Percentiles rank a stretch among this genome's conserved stretches.
These are phyloP conservation scores for Lactifluus rugatus DNA, from an alignment of 768 basidiomycete genomes.

Conservation along the genomic window DNA sequence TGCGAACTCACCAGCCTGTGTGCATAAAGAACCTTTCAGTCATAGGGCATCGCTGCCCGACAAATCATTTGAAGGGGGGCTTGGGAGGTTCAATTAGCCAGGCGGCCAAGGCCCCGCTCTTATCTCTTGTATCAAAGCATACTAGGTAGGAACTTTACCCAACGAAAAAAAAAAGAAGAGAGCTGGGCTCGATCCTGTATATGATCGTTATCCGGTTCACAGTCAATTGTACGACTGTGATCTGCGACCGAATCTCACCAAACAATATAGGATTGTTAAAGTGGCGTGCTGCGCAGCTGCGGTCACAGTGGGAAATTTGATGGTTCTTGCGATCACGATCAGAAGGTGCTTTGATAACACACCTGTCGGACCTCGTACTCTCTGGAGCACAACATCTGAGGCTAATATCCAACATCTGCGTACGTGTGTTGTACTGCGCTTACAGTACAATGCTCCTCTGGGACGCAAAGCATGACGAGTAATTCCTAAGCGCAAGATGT, in stretches of 20 bases:
- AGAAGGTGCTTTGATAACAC: not conserved
- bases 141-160: not conserved
- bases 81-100: not conserved
- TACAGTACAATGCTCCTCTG: not conserved
- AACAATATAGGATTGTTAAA: not conserved
- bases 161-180: not conserved
- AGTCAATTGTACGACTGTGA: not conserved
- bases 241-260: not conserved
- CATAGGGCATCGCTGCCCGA: not conserved
- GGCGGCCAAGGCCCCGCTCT: not conserved
- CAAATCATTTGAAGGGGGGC: not conserved
- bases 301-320: not conserved
- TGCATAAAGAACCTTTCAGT: not conserved
- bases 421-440: not conserved
- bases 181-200: not conserved
- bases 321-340: not conserved
- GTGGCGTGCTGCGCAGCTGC: not conserved
- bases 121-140: not conserved
- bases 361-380: not conserved
- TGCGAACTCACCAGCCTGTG: not conserved
- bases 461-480: not conserved
- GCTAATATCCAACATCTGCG: not conserved
- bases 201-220: not conserved
- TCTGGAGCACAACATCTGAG: not conserved
- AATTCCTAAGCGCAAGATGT: not conserved